Conservation (phyloP, 345 rosid genomes). For the Pugionium cornutum region DNA sequence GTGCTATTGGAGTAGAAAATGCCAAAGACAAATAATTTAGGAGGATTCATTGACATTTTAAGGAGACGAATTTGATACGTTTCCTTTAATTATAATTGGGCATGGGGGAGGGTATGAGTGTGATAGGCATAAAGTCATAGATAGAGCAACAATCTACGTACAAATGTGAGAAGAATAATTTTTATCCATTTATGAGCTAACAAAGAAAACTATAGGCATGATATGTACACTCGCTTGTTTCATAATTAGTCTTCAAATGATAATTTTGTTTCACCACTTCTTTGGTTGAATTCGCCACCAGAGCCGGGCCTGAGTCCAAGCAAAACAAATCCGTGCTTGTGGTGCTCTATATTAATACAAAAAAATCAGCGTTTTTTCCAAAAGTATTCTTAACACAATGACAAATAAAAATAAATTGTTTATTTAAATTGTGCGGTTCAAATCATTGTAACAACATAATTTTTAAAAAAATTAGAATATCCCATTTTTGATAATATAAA, state of each 20-base stretch:
- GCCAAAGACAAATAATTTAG: constrained; percentile 5
- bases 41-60: constrained; percentile 23
- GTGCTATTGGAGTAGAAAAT: background rate
- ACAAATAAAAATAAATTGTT: too few relatives aligned
- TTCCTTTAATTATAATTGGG: constrained; percentile 24
- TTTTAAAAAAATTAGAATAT: too few relatives aligned
- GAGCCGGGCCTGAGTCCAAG: too few relatives aligned
- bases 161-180: constrained; percentile 6
- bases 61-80: constrained; percentile 20
- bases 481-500: too few relatives aligned
- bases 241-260: too few relatives aligned
- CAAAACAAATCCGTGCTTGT: too few relatives aligned
- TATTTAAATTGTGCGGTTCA: too few relatives aligned
- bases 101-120: constrained; percentile 28
- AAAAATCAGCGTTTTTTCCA: too few relatives aligned
- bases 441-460: too few relatives aligned
- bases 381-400: too few relatives aligned
- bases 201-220: constrained; percentile 13
- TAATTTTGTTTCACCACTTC: constrained; percentile 1
- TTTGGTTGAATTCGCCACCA: constrained; percentile 19
- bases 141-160: constrained; percentile 23
- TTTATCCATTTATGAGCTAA: constrained; percentile 17
- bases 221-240: constrained; percentile 10
- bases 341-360: too few relatives aligned
- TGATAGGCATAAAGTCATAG: constrained; percentile 34